Evolutionary conservation across 768 basidiomycete species (phyloP), one percentile per base, ranked within the genome.

Genomic region (Termitomyces sp.): DNA sequence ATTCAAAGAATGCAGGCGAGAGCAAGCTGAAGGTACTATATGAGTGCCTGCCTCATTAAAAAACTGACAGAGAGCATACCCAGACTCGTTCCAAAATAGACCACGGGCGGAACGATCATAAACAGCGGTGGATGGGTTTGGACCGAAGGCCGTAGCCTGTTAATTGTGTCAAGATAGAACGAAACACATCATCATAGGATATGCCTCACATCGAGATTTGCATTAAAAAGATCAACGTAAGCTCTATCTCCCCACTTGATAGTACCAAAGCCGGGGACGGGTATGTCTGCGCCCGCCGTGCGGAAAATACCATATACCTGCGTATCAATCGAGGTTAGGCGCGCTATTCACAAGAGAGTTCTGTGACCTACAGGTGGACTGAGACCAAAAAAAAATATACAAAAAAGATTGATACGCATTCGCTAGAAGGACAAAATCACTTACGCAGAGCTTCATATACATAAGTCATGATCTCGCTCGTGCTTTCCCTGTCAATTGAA

Each of bases 401-500:
- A 5, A 12, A 41, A 34, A 12, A 57, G 40, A 42, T 23, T 27
- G 3, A 54, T 31, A 49, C 45, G n/a, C 23, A n/a, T 38, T 14
- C 16, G 9, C n/a, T 12, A 47, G 21, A 25, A 43, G 40, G 37
- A 25, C 32, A 5, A 21, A 14, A n/a, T n/a, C 17, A 73, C 75
- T 63, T 59, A 77, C 78, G 65, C 47, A 85, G 68, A 14, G 82
- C 83, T 57, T 77, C 76, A 56, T 73, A 70, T 19, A 82, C 71
- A 61, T 78, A 79, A 5, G 31, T 63, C 73, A 80, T 73, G 32
- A 83, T 59, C 51, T 71, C 70, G 5, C 54, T 56, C 16, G 53
- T 50, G 14, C 62, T 66, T 35, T 71, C 65, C 5, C 64, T 32
- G 17, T 62, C 58, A 17, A 59, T 51, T n/a, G 66, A 63, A 27